A percentile compares a stretch with the other conserved stretches of the same genome.
These are phyloP conservation scores for Typha latifolia DNA, from an alignment of 176 grass and related monocot genomes.

Conservation along the genomic window DNA sequence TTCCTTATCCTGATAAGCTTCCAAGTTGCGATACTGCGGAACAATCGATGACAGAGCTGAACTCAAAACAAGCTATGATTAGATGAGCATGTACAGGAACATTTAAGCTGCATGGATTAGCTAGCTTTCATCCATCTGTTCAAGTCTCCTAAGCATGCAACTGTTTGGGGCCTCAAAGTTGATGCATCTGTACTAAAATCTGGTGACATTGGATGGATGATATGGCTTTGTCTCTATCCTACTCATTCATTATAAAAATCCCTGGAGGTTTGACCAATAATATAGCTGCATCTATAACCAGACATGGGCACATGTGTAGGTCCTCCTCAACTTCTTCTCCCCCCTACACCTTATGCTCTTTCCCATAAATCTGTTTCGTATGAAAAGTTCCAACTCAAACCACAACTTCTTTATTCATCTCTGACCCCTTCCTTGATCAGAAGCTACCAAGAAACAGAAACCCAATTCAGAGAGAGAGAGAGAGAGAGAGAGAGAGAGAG, in stretches of 20 bases:
- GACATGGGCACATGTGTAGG: slow-evolving; percentile 77
- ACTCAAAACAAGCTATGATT: neutral
- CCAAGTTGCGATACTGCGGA: neutral
- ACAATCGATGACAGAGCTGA: neutral
- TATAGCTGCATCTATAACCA: slow-evolving; percentile 46
- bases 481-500: neutral
- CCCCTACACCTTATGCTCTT: slow-evolving; percentile 31
- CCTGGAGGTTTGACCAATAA: slow-evolving; percentile 53
- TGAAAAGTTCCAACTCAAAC: slow-evolving; percentile 28
- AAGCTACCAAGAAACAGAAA: slow-evolving; percentile 22
- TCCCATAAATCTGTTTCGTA: slow-evolving; percentile 35
- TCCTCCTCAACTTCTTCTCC: slow-evolving; percentile 24
- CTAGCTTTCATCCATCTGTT: neutral
- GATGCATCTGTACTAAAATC: slow-evolving; percentile 17
- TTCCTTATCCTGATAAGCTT: slow-evolving; percentile 2
- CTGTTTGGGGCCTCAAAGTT: slow-evolving; percentile 14
- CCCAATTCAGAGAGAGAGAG: slow-evolving; percentile 5
- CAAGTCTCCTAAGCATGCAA: neutral
- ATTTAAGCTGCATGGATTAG: neutral
- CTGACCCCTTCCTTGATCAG: neutral
- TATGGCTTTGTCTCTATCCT: slow-evolving; percentile 8
- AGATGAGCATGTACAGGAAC: neutral
- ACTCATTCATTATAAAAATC: slow-evolving; percentile 10
- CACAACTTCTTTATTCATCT: slow-evolving; percentile 17
- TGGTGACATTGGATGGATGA: slow-evolving; percentile 13